Base-by-base conservation (phyloP, 139 green algal genomes). In the Micractinium conductrix region DNA sequence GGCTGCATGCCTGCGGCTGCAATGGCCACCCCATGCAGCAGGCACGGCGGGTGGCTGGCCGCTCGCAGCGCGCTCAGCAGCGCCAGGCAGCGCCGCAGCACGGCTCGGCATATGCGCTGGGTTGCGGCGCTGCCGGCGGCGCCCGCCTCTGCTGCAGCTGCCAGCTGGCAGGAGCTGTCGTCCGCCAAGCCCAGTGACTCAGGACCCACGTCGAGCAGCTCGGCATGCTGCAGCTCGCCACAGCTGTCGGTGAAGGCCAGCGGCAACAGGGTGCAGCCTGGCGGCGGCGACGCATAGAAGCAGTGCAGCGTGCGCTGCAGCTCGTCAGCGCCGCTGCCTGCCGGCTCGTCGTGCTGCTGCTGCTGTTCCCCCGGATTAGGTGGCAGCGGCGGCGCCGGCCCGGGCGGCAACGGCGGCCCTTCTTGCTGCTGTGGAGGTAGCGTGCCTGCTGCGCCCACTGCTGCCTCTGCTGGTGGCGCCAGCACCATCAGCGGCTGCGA, bases 181-280 rank as follows among this genome's bases (percentile, higher is more conserved):
- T n/a, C 73, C 14, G n/a, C 44, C n/a, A 42, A 14, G 44, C 48
- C 74, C 33, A 63, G 7, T 44, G 63, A 48, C 1, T n/a, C n/a
- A n/a, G n/a, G n/a, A n/a, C n/a, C n/a, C n/a, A 9, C 37, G 28
- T 78, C 35, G 17, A 79, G 35, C 22, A 85, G 16, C 48, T 85
- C 80, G 9, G 45, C 68, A 53, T 85, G 80, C 65, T 79, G 33
- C 37, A 85, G 68, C 80, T 85, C 80, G 2, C 80, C 80, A 37
- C 80, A 85, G 48, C 68, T 85, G 80, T 85, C 80, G 37, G 80
- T 37, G 12, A 63, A 69, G 3, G 48, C 48, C 24, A 78, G 43
- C 30, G 80, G 48, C 43, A 85, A 37, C 35, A 79, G 37, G 42
- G 35, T 62, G 62, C n/a, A 75, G 43, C 78, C 63, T 14, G 45